Conservation (phyloP, 2,329 filamentous ascomycete genomes). For the Xylaria sp. region DNA sequence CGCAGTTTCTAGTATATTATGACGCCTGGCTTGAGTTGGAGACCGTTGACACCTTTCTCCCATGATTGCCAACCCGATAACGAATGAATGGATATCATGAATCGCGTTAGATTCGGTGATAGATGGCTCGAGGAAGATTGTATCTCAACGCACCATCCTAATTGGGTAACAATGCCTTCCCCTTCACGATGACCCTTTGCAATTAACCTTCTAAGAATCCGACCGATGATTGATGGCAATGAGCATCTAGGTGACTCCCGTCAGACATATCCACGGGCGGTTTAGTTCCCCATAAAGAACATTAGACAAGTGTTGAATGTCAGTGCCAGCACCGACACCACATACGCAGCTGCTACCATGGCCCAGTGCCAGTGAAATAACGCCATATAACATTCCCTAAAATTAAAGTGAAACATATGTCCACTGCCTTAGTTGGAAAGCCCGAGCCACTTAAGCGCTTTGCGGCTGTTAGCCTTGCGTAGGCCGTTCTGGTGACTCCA, state of each 20-base stretch:
- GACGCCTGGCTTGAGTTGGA: conserved; percentile 9
- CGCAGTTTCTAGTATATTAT: conserved; percentile 11
- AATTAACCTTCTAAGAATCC: neutral
- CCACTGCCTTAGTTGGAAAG: conserved; percentile 46
- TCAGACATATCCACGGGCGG: neutral
- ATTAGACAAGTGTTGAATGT: neutral
- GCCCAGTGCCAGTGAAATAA: neutral
- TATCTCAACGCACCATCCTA: neutral
- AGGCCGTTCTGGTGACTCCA: conserved; percentile 48
- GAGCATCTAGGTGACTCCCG: neutral
- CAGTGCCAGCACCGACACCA: conserved; percentile 1
- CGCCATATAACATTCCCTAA: neutral
- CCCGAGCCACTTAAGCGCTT: conserved; percentile 66
- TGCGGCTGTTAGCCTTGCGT: conserved; percentile 58
- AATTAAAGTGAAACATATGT: neutral
- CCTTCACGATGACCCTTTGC: neutral
- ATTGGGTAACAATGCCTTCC: neutral
- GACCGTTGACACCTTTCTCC: neutral
- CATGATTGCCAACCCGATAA: neutral
- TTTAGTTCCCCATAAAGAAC: neutral
- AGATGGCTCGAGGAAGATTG: neutral
- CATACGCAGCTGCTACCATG: too few species aligned
- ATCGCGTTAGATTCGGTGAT: neutral
- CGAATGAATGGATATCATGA: neutral
- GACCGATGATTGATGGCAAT: conserved; percentile 3